Evolutionary conservation across 495 filamentous ascomycete genomes (phyloP), one percentile per base, ranked within the genome.

Genomic region (Hyaloscypha finlandica): DNA sequence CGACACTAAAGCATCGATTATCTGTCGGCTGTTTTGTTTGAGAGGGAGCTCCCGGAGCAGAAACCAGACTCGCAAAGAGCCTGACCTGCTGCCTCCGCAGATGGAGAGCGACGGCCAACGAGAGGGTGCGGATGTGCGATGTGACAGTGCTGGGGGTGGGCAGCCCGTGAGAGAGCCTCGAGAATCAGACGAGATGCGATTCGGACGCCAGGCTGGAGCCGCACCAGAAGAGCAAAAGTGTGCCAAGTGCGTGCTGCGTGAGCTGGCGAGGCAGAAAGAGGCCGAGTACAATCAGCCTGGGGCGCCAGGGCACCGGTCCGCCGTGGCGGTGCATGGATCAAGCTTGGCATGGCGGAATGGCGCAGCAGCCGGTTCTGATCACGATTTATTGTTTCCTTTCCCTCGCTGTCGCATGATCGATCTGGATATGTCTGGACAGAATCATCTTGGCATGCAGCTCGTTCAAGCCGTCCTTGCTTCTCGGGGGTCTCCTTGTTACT

Each of bases 171-270:
- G 59, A 37, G 37, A 61, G 35, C 35, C 35, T 8, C 35, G 8
- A n/a, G 8, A n/a, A 1, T 6, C 51, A 8, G 0, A 0, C 20
- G 8, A 29, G 20, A 8, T 31, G 22, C 53, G 20, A 29, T 25
- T 56, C 33, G 32, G 59, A 20, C 59, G 48, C 32, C 59, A 61
- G 32, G 59, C 20, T 56, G 30, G 53, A 61, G 59, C 59, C 59
- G 59, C 59, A 61, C 32, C 25, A 6, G 0, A 37, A 37, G 57
- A 6, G 57, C 25, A 6, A 8, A 37, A 37, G 57, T 14, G 57
- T 11, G 31, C 20, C 59, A 12, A 29, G 19, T 60, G 9, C 0
- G 35, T 12, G 12, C 8, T 37, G 35, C 35, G 35, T 39, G 35
- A 12, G 37, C 39, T 62, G 22, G 60, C 60, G 45, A 63, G 60